phyloP scores from a whole-genome alignment of 164 flowering plant species.

The Sextonia rubra region DNA sequence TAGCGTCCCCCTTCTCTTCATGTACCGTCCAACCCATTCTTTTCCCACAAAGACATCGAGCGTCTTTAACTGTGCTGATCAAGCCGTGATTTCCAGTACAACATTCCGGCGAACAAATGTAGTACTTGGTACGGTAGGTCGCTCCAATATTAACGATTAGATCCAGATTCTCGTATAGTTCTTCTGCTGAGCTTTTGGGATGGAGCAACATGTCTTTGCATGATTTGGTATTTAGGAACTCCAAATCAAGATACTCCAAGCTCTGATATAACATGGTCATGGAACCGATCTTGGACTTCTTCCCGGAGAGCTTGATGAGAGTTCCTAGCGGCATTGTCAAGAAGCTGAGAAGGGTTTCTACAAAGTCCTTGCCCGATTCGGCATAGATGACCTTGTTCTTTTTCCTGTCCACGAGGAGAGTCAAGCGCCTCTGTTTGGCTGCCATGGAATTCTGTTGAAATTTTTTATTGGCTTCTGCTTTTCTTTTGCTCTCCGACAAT shows the following conservation, averaged over 20 bases:
- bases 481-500: too few species aligned
- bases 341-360: conserved; percentile 19
- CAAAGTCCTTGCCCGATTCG: conserved; percentile 12
- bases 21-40: background rate
- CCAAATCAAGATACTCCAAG: background rate
- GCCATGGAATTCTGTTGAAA: too few species aligned
- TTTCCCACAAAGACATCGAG: background rate
- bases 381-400: background rate
- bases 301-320: background rate
- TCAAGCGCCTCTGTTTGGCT: too few species aligned
- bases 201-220: background rate
- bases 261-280: background rate
- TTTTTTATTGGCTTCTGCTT: too few species aligned
- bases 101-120: too few species aligned
- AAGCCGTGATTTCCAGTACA: too few species aligned
- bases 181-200: background rate
- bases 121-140: too few species aligned
- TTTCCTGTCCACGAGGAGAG: background rate
- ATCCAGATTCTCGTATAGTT: background rate
- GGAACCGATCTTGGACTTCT: background rate
- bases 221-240: background rate
- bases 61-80: background rate
- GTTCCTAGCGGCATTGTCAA: conserved; percentile 15
- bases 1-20: too few species aligned
- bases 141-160: background rate